These are phyloP conservation scores for Trichosporon faecale DNA, from an alignment of 1,284 basidiomycete genomes.

Conservation along the genomic window DNA sequence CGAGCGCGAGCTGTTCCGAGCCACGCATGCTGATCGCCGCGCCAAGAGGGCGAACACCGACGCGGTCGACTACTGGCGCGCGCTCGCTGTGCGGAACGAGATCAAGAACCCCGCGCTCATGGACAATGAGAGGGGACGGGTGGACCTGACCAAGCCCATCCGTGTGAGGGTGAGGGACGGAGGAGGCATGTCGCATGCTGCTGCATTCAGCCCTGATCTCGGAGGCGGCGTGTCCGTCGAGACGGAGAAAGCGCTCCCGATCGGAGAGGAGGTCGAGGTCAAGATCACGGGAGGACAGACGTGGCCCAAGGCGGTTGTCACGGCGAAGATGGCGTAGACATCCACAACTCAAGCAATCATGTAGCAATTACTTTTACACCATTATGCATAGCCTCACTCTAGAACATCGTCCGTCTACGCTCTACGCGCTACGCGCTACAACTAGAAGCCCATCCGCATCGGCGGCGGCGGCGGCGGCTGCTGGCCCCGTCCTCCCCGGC, in stretches of 20 bases:
- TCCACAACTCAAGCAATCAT: constrained; percentile 9
- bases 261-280: constrained; percentile 37
- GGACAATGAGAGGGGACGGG: background rate
- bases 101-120: background rate
- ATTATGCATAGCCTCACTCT: constrained; percentile 19
- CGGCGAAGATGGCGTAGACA: constrained; percentile 10
- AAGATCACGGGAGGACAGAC: constrained; percentile 18
- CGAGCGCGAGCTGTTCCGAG: constrained; percentile 1
- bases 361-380: constrained; percentile 15
- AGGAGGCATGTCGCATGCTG: background rate
- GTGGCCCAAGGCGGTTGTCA: constrained; percentile 37
- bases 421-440: background rate
- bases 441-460: constrained; percentile 46
- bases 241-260: background rate
- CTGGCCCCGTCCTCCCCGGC: background rate
- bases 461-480: constrained; percentile 41
- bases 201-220: background rate
- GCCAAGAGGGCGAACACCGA: constrained; percentile 23
- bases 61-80: constrained; percentile 35
- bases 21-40: constrained; percentile 11
- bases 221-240: background rate
- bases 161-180: background rate
- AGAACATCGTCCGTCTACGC: background rate
- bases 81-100: constrained; percentile 12
- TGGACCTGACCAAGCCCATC: background rate